Evolutionary conservation across 495 filamentous ascomycete genomes (phyloP).

Genomic region (Aspergillus funiculosus): DNA sequence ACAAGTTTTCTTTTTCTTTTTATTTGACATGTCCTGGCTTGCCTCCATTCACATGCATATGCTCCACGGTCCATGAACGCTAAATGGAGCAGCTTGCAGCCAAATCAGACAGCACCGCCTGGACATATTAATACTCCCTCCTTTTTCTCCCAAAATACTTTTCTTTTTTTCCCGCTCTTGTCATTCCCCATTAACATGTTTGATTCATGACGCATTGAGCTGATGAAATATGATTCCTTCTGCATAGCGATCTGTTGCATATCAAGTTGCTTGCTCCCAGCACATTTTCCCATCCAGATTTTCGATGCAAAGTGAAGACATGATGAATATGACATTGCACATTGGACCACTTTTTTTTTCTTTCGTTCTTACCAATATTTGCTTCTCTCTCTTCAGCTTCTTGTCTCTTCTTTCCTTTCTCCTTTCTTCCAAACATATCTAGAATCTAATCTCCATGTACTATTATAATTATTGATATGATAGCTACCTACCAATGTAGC

Average conservation of each 20-base stretch:
- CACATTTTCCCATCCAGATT: background rate
- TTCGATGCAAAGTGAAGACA: slow-evolving; percentile 13
- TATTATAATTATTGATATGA: slow-evolving; percentile 12
- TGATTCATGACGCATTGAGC: slow-evolving; percentile 13
- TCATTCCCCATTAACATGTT: slow-evolving; percentile 6
- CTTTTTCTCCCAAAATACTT: background rate
- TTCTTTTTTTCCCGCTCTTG: slow-evolving; percentile 1
- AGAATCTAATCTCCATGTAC: slow-evolving; percentile 15
- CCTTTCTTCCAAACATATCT: slow-evolving; percentile 8
- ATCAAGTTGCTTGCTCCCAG: slow-evolving; percentile 5
- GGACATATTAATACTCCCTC: slow-evolving; percentile 14
- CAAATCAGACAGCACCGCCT: background rate
- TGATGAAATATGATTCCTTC: slow-evolving; percentile 12
- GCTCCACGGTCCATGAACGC: background rate
- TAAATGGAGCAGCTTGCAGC: background rate
- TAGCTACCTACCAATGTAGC: slow-evolving; percentile 4
- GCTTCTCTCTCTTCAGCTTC: slow-evolving; percentile 2
- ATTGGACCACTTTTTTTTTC: slow-evolving; percentile 1
- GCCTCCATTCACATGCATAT: background rate
- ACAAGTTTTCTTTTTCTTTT: slow-evolving; percentile 6
- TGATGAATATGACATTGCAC: slow-evolving; percentile 12
- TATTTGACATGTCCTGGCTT: slow-evolving; percentile 4
- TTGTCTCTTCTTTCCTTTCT: slow-evolving; percentile 1
- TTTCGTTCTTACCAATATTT: slow-evolving; percentile 1
- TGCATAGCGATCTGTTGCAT: slow-evolving; percentile 9